A percentile compares a stretch with the other conserved stretches of the same genome.
Conservation (phyloP, 129 eudicot genomes). For the Saussurea involucrata region DNA sequence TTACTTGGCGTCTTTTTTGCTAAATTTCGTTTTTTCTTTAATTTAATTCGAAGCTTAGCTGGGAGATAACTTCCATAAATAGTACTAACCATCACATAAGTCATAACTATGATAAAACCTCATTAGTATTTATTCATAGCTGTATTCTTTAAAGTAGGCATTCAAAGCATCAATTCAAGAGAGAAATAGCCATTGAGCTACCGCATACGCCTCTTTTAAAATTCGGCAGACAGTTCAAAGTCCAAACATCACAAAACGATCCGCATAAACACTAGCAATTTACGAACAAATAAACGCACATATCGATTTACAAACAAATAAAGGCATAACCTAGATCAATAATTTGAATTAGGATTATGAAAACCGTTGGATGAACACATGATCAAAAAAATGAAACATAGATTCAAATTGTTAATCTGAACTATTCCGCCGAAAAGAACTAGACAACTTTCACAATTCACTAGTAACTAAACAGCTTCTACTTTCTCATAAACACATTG, state of each 20-base stretch:
- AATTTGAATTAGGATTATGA: neutral
- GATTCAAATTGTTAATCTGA: neutral
- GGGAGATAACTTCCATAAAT: neutral
- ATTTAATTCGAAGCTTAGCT: neutral
- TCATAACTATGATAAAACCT: conserved; percentile 2
- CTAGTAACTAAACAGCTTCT: neutral
- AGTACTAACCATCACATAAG: conserved; percentile 4
- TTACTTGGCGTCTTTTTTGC: neutral
- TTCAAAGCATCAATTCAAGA: neutral
- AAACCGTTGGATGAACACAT: neutral
- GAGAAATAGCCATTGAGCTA: neutral
- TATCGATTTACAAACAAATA: neutral
- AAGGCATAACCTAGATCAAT: neutral
- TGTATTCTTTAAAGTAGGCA: neutral
- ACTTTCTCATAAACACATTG: neutral
- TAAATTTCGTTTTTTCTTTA: neutral
- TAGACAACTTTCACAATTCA: neutral
- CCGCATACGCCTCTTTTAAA: neutral
- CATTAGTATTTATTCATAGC: neutral
- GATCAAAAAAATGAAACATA: conserved; percentile 1
- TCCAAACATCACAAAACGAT: conserved; percentile 16
- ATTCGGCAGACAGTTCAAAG: neutral
- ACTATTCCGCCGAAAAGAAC: neutral
- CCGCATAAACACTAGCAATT: neutral
- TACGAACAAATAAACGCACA: neutral